phyloP scores from a whole-genome alignment of 345 rosid genomes.

The Fremontodendron californicum region DNA sequence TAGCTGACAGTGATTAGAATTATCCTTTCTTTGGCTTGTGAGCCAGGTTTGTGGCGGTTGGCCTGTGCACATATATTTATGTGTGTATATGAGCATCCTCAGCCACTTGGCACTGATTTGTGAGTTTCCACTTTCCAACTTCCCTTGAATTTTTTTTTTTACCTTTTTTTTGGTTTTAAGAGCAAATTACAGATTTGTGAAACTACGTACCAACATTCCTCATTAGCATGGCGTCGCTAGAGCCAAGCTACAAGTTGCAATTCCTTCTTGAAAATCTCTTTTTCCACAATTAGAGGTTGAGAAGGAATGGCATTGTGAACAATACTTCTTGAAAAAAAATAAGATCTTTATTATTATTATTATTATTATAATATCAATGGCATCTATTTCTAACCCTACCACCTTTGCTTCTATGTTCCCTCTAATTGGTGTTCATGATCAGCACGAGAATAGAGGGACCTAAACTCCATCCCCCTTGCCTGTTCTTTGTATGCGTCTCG shows the following conservation, averaged over 20 bases:
- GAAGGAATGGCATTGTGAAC: too few species aligned
- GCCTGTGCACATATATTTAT: too few species aligned
- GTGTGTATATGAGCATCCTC: not conserved
- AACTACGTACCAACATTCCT: not conserved
- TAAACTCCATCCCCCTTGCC: not conserved
- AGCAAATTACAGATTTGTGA: not conserved
- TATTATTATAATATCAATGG: too few species aligned
- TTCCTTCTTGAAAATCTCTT: not conserved
- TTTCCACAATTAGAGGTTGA: not conserved
- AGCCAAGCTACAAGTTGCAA: not conserved
- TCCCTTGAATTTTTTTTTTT: not conserved
- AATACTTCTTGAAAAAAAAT: too few species aligned
- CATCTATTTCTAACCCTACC: not conserved
- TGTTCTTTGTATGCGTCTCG: not conserved
- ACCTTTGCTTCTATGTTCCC: not conserved
- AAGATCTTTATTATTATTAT: not conserved
- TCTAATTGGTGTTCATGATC: not conserved
- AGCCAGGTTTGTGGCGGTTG: too few species aligned
- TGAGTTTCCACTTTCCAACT: not conserved
- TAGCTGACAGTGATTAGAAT: too few species aligned
- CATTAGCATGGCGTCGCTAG: not conserved
- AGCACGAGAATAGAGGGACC: too few species aligned
- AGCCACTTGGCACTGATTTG: not conserved
- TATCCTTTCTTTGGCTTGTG: too few species aligned
- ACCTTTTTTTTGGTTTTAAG: not conserved